Base-by-base conservation (phyloP, 768 basidiomycete genomes). In the Cyclocybe aegerita region DNA sequence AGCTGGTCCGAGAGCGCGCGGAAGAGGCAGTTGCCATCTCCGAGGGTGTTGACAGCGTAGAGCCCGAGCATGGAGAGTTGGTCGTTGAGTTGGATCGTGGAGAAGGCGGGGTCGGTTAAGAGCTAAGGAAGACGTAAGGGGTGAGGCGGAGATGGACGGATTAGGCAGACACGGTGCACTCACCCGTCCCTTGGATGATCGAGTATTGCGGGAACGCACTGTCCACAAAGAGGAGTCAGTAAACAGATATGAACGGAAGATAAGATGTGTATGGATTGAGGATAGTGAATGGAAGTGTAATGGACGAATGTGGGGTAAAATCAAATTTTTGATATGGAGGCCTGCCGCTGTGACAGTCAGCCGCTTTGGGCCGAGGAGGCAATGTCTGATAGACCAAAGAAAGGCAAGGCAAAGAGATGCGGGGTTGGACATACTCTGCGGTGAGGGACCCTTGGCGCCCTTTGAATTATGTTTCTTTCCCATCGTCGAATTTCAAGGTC, bases 21-120 rank as follows among this genome's bases (percentile, higher is more conserved):
- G 70, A 95, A 97, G 55, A 97, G 81, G 68, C 93, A 97, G 70
- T 95, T 96, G 41, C 94, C 93, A 67, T 96, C 90, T 44, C 91
- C 93, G 38, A 91, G 68, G 12, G 90, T 95, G 56, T 83, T 76
- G 3, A 90, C 89, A n/a, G 93, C 87, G 65, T 95, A 95, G 7
- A 95, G 75, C 2, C 92, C 91, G 46, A 93, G 72, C 4, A 82
- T 76, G 43, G 82, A 81, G 35, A 95, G 83, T 44, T 76, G 78
- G 50, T 80, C 78, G 39, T 53, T 50, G 15, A 55, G 53, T 11
- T 52, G 46, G 8, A 33, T 38, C 15, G 81, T 83, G 65, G 82
- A 88, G 59, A 81, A 73, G 36, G 75, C 75, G 46, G 87, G 84
- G 70, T 86, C 80, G 36, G 81, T 70, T 56, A 80, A 75, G 41